These are phyloP conservation scores for Tetrahymena elliotti DNA, from an alignment of 73 alveolate species.

Conservation along the genomic window DNA sequence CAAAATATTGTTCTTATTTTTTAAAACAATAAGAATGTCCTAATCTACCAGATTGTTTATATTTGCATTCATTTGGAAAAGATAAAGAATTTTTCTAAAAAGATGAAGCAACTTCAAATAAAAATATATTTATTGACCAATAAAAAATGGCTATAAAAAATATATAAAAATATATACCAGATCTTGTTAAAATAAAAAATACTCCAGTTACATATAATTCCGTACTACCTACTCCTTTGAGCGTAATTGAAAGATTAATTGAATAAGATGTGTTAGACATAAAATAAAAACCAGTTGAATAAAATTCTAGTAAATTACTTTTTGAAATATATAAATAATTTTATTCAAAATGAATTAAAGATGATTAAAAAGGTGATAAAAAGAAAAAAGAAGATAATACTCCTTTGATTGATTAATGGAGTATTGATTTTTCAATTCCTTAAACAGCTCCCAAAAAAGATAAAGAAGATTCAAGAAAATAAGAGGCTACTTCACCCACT, in stretches of 20 bases:
- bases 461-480: neutral
- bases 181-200: constrained; percentile 5
- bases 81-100: constrained; percentile 47
- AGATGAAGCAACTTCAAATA: constrained; percentile 34
- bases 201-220: constrained; percentile 23
- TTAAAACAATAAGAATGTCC: constrained; percentile 59
- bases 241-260: constrained; percentile 9
- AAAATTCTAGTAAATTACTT: neutral
- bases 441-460: neutral
- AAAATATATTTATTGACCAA: constrained; percentile 20
- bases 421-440: neutral
- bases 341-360: neutral
- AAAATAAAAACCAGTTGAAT: neutral
- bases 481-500: neutral
- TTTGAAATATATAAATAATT: neutral
- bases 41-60: constrained; percentile 66
- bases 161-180: constrained; percentile 16
- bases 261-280: constrained; percentile 3
- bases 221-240: constrained; percentile 18
- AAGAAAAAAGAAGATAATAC: neutral
- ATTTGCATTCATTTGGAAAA: constrained; percentile 59
- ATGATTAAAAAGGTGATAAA: neutral
- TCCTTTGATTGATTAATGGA: neutral
- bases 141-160: constrained; percentile 29
- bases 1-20: constrained; percentile 71